phyloP scores from a whole-genome alignment of 2,329 filamentous ascomycete genomes.

The Verticillium isaacii region DNA sequence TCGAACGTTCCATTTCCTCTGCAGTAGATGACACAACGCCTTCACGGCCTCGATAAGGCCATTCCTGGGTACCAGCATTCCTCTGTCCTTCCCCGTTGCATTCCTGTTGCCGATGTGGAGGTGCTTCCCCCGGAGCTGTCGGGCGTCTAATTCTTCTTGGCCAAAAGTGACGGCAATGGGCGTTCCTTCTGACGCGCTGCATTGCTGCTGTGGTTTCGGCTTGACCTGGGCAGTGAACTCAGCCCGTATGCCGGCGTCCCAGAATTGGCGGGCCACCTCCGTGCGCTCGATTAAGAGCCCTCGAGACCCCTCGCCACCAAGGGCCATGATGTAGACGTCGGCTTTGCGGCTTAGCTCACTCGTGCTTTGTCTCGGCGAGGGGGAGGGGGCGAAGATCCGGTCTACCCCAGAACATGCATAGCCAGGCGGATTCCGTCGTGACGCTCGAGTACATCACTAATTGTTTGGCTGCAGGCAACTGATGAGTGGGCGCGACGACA shows the following conservation, averaged over 20 bases:
- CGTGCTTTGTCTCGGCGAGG: constrained; percentile 54
- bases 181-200: constrained; percentile 84
- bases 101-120: constrained; percentile 57
- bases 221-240: constrained; percentile 88
- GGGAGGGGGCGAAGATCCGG: constrained; percentile 71
- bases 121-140: constrained; percentile 83
- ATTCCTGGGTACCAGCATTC: constrained; percentile 55
- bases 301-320: constrained; percentile 77
- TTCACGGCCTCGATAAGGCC: constrained; percentile 43
- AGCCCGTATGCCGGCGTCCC: constrained; percentile 79
- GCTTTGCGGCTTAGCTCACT: constrained; percentile 55
- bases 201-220: constrained; percentile 81
- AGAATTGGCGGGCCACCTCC: constrained; percentile 68
- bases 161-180: constrained; percentile 86
- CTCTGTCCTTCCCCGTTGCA: constrained; percentile 60
- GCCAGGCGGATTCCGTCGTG: constrained; percentile 77
- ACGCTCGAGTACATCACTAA: constrained; percentile 75
- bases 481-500: constrained; percentile 38
- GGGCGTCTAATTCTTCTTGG: constrained; percentile 80
- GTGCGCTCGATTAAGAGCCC: constrained; percentile 81
- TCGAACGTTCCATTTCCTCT: too few species aligned
- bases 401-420: constrained; percentile 84
- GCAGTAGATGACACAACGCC: constrained; percentile 6
- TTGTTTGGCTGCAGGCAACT: not conserved
- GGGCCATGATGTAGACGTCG: constrained; percentile 92